Percentiles rank a stretch among this genome's conserved stretches.
Conservation (phyloP, 495 filamentous ascomycete genomes). For the Patellaria atrata region DNA sequence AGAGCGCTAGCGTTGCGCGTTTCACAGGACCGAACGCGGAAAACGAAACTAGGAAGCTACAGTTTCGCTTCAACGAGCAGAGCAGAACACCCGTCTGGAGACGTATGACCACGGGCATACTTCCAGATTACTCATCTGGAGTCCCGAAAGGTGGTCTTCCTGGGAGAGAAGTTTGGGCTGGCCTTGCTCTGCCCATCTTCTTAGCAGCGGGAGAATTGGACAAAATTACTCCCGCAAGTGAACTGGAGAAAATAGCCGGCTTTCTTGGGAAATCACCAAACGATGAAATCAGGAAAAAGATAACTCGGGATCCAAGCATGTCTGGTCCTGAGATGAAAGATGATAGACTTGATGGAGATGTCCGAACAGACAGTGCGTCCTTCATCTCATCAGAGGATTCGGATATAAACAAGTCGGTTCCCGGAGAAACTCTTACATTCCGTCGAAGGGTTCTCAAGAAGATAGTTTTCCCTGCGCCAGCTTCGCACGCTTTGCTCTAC, state of each 20-base stretch:
- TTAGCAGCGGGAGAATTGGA: conserved; percentile 69
- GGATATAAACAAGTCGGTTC: too few relatives aligned
- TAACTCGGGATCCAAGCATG: too few relatives aligned
- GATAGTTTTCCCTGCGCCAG: conserved; percentile 59
- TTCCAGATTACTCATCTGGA: conserved; percentile 40
- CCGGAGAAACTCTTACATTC: too few relatives aligned
- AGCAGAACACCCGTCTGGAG: conserved; percentile 69
- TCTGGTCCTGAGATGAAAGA: too few relatives aligned
- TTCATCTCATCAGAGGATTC: too few relatives aligned
- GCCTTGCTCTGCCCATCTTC: conserved; percentile 56
- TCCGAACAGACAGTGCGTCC: too few relatives aligned
- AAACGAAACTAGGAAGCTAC: conserved; percentile 57
- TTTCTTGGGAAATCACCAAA: conserved; percentile 34
- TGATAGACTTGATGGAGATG: too few relatives aligned
- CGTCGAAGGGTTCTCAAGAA: conserved; percentile 41
- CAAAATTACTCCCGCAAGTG: conserved; percentile 50
- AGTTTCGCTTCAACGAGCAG: conserved; percentile 71
- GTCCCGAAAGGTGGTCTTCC: conserved; percentile 49
- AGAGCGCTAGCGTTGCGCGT: conserved; percentile 64
- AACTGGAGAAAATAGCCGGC: conserved; percentile 53
- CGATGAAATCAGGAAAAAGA: conserved; percentile 37
- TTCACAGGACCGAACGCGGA: conserved; percentile 68
- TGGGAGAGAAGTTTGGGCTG: conserved; percentile 55
- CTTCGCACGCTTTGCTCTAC: conserved; percentile 75
- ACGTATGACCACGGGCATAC: conserved; percentile 61